phyloP scores from a whole-genome alignment of 345 rosid genomes.

The Boechera retrofracta region DNA sequence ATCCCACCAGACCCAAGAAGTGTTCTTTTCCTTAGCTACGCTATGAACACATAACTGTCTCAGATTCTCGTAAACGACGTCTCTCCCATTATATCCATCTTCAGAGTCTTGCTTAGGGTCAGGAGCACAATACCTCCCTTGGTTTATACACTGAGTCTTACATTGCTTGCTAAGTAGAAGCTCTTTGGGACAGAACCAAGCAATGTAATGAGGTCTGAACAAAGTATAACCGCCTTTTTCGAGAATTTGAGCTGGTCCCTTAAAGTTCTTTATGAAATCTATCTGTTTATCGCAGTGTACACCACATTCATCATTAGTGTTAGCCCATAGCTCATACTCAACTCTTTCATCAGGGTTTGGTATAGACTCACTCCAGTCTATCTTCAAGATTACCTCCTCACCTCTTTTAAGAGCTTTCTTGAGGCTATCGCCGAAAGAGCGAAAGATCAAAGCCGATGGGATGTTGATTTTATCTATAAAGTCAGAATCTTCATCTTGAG shows the following conservation, averaged over 20 bases:
- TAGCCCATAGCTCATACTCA: constrained; percentile 94
- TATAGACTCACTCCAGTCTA: constrained; percentile 92
- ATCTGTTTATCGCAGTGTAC: constrained; percentile 79
- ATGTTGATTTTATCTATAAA: constrained; percentile 67
- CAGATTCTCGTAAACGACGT: constrained; percentile 84
- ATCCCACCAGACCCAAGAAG: constrained; percentile 98
- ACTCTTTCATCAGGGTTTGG: constrained; percentile 96
- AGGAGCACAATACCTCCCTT: constrained; percentile 93
- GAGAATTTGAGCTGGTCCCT: constrained; percentile 87
- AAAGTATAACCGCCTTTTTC: constrained; percentile 74
- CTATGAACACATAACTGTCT: constrained; percentile 93
- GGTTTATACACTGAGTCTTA: constrained; percentile 91
- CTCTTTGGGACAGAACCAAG: constrained; percentile 84
- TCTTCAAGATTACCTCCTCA: constrained; percentile 61
- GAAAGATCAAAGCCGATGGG: constrained; percentile 83
- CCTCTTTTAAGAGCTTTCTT: constrained; percentile 65
- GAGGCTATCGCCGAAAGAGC: constrained; percentile 63
- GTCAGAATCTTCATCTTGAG: constrained; percentile 47
- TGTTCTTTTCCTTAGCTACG: constrained; percentile 68
- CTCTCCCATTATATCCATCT: constrained; percentile 83
- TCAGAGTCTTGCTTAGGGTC: constrained; percentile 83
- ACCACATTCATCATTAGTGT: constrained; percentile 93
- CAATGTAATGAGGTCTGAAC: constrained; percentile 88
- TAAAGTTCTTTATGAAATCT: constrained; percentile 77
- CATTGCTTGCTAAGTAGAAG: constrained; percentile 69